A percentile compares a stretch with the other conserved stretches of the same genome.
Evolutionary conservation across 2,329 filamentous ascomycete genomes (phyloP).

Genomic region (Boeremia lycopersici): DNA sequence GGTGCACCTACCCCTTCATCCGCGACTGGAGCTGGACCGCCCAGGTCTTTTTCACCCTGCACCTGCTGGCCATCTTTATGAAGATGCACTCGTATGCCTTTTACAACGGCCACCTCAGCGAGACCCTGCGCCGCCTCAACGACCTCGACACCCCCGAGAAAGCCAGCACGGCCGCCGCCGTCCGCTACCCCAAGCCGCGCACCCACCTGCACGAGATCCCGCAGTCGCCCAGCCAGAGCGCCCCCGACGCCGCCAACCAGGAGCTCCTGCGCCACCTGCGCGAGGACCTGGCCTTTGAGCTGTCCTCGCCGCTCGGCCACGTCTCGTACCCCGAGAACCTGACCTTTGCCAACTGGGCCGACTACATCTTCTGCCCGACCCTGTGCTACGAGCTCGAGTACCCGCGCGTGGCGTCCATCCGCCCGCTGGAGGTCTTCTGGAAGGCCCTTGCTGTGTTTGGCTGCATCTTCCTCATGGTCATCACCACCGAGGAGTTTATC

Average conservation of each 20-base stretch:
- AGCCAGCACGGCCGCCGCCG: conserved; percentile 70
- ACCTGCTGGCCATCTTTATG: conserved; percentile 92
- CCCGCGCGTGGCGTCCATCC: conserved; percentile 74
- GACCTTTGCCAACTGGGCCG: conserved; percentile 78
- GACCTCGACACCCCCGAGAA: conserved; percentile 79
- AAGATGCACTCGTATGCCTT: conserved; percentile 99
- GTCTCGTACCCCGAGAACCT: conserved; percentile 91
- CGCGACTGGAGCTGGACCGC: conserved; percentile 95
- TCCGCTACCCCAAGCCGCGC: conserved; percentile 68
- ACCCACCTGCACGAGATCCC: conserved; percentile 62
- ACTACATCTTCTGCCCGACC: conserved; percentile 91
- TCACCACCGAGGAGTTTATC: conserved; percentile 94
- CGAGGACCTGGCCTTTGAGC: conserved; percentile 85
- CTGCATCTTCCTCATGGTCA: conserved; percentile 91
- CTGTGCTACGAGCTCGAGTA: conserved; percentile 98
- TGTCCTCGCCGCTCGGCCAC: conserved; percentile 87
- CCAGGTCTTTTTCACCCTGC: conserved; percentile 91
- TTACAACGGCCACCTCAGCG: conserved; percentile 93
- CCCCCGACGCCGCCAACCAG: conserved; percentile 48
- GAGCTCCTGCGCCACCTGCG: conserved; percentile 69
- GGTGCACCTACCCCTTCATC: conserved; percentile 84
- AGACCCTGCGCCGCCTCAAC: conserved; percentile 80
- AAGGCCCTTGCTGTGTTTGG: conserved; percentile 92
- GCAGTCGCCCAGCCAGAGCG: conserved; percentile 50
- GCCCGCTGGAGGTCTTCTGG: conserved; percentile 80